Conservation (phyloP, 306 rosid species). For the Corylus americana region DNA sequence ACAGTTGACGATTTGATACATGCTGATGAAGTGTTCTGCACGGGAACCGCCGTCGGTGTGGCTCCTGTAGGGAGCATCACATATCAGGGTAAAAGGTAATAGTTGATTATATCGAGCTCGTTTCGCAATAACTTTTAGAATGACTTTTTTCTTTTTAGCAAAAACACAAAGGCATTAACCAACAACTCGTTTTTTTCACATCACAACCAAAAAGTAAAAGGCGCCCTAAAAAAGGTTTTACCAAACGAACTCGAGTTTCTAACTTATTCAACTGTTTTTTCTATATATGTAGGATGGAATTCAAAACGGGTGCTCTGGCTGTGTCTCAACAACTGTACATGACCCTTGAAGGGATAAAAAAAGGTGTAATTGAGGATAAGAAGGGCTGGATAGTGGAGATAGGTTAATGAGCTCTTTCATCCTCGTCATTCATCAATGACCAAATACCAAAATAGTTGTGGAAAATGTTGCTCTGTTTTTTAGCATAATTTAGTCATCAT, state of each 20-base stretch:
- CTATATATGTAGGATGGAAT: constrained; percentile 54
- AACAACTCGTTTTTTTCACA: no score
- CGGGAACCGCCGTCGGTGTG: constrained; percentile 90
- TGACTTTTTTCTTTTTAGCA: no score
- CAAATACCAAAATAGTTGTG: background rate
- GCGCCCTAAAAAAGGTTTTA: no score
- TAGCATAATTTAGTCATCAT: background rate
- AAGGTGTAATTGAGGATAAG: constrained; percentile 56
- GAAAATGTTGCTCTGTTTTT: background rate
- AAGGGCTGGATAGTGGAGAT: constrained; percentile 76
- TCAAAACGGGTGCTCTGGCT: constrained; percentile 50
- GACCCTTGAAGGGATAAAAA: constrained; percentile 68
- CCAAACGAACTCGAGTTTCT: background rate
- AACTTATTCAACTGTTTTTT: background rate
- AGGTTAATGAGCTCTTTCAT: constrained; percentile 19
- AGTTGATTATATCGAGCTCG: background rate
- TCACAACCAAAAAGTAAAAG: no score
- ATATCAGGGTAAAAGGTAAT: constrained; percentile 54
- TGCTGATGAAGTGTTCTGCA: constrained; percentile 88
- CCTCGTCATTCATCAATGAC: background rate
- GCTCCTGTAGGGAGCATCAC: constrained; percentile 75
- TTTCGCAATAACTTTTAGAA: no score
- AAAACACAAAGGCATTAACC: no score
- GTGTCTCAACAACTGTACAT: constrained; percentile 48
- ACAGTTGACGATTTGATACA: constrained; percentile 64